Percentiles rank a stretch among this genome's conserved stretches.
Evolutionary conservation across 164 flowering plant genomes (phyloP).

Genomic region (Berberis vulgaris): DNA sequence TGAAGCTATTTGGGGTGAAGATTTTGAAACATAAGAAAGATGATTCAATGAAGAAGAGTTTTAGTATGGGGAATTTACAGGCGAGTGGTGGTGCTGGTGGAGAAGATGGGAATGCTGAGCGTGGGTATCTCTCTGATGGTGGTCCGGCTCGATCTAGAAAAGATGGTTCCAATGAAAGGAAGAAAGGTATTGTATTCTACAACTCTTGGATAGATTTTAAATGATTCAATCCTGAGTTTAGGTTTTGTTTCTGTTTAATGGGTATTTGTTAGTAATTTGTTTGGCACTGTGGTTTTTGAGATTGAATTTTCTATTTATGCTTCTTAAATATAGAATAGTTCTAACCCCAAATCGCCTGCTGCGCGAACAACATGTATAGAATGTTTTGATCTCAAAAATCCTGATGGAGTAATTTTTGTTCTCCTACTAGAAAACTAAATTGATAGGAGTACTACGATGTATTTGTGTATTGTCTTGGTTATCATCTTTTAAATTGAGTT

Average conservation of each 20-base stretch:
- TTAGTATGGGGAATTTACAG: conserved; percentile 36
- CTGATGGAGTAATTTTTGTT: no score
- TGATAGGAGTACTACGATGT: no score
- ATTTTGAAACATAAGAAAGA: conserved; percentile 10
- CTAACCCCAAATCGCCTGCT: neutral
- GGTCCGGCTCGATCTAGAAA: conserved; percentile 10
- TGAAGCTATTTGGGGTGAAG: conserved; percentile 34
- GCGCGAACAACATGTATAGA: neutral
- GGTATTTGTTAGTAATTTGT: neutral
- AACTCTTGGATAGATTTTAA: neutral
- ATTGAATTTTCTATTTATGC: neutral
- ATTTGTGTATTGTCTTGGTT: no score
- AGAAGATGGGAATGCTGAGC: conserved; percentile 9
- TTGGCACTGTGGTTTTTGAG: neutral
- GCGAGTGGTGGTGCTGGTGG: neutral
- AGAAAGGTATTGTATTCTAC: conserved; percentile 15
- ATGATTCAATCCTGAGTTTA: neutral
- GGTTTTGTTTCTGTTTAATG: neutral
- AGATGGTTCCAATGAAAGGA: conserved; percentile 12
- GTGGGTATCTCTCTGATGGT: conserved; percentile 31
- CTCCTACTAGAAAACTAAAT: no score
- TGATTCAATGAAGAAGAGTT: conserved; percentile 28
- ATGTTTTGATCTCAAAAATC: no score
- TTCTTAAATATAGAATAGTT: neutral
- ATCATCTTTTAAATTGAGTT: no score